Percentiles rank a stretch among this genome's conserved stretches.
Conservation (phyloP, 2,329 filamentous ascomycete species). For the Verruconis gallopava region DNA sequence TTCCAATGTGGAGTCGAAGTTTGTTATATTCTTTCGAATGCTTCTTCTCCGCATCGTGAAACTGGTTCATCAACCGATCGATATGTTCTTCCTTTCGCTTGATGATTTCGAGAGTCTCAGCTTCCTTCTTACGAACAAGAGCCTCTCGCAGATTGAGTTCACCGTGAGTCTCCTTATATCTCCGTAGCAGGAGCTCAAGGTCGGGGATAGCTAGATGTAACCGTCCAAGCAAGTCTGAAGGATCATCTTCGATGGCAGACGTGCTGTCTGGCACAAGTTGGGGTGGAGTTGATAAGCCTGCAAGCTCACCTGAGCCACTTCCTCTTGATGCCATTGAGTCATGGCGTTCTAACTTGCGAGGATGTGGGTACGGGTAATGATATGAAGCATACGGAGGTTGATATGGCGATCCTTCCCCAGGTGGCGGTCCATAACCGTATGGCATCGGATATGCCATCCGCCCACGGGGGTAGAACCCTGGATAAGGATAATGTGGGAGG, state of each 20-base stretch:
- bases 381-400: slow-evolving; percentile 3
- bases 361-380: slow-evolving; percentile 2
- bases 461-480: background rate
- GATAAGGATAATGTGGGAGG: background rate
- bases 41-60: slow-evolving; percentile 36
- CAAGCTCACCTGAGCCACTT: slow-evolving; percentile 15
- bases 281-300: slow-evolving; percentile 5
- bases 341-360: slow-evolving; percentile 17
- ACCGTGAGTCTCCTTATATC: slow-evolving; percentile 38
- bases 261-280: slow-evolving; percentile 20
- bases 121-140: slow-evolving; percentile 34
- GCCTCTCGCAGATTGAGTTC: slow-evolving; percentile 37
- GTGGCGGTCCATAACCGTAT: slow-evolving; percentile 1
- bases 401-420: slow-evolving; percentile 3
- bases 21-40: slow-evolving; percentile 38
- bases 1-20: slow-evolving; percentile 37
- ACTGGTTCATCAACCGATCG: slow-evolving; percentile 36
- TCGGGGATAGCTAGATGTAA: slow-evolving; percentile 27
- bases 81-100: slow-evolving; percentile 42
- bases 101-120: slow-evolving; percentile 37
- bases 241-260: slow-evolving; percentile 23
- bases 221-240: slow-evolving; percentile 25
- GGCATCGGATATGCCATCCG: background rate
- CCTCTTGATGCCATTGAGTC: slow-evolving; percentile 25
- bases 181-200: slow-evolving; percentile 25